A percentile compares a stretch with the other conserved stretches of the same genome.
Conservation (phyloP, 495 filamentous ascomycete genomes). For the Polyplosphaeria fusca region DNA sequence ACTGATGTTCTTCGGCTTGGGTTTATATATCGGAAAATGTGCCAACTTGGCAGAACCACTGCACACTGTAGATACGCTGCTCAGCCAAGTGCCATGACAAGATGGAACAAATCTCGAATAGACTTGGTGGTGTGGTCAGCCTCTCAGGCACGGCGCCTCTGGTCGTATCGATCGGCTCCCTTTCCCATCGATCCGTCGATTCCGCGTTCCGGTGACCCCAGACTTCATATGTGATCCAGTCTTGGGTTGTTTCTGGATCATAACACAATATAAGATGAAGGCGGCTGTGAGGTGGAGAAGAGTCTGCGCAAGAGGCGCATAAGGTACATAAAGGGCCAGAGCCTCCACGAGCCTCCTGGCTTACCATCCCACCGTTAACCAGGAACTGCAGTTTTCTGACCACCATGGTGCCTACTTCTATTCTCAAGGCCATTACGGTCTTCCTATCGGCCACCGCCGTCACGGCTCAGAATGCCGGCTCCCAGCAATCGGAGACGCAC, state of each 20-base stretch:
- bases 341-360: conserved; percentile 1
- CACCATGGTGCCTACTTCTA: conserved; percentile 10
- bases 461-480: conserved; percentile 33
- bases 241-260: not conserved
- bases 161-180: conserved; percentile 6
- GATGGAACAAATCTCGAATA: not conserved
- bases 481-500: conserved; percentile 35
- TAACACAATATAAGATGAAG: conserved; percentile 9
- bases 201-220: conserved; percentile 14
- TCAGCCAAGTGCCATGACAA: conserved; percentile 1
- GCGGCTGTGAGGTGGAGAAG: not conserved
- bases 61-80: not conserved
- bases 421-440: conserved; percentile 16
- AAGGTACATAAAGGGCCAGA: conserved; percentile 3
- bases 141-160: not conserved
- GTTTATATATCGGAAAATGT: conserved; percentile 6
- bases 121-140: conserved; percentile 5
- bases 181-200: conserved; percentile 4
- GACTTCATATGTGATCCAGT: conserved; percentile 14
- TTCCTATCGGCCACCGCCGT: conserved; percentile 12
- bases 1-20: not conserved
- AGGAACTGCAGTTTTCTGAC: not conserved
- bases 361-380: not conserved
- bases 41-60: conserved; percentile 4
- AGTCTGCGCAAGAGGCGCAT: not conserved